Evolutionary conservation across 1,284 basidiomycete species (phyloP).

Genomic region (Puccinia novopanici): DNA sequence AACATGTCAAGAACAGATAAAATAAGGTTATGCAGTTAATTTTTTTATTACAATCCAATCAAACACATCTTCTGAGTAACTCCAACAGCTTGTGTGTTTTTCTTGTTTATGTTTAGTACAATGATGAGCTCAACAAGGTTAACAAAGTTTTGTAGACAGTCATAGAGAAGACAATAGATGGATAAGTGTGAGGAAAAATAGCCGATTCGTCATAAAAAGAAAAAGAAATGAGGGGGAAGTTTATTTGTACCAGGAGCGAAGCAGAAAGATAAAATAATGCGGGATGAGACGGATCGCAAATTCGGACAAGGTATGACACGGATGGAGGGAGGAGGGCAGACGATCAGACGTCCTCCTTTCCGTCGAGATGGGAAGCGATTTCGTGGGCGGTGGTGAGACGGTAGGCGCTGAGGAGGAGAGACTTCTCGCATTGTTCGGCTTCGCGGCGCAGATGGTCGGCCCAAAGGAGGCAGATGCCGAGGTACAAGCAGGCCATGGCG

Average conservation of each 20-base stretch:
- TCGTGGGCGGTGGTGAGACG: slow-evolving; percentile 16
- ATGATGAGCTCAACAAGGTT: too few relatives aligned
- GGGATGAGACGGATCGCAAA: not conserved
- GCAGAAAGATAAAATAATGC: not conserved
- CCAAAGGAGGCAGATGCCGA: slow-evolving; percentile 25
- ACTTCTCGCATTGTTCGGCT: slow-evolving; percentile 18
- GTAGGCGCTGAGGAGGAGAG: not conserved
- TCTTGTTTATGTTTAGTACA: too few relatives aligned
- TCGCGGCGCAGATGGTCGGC: slow-evolving; percentile 36
- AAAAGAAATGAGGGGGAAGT: too few relatives aligned
- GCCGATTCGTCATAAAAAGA: too few relatives aligned
- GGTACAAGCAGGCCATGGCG: slow-evolving; percentile 23
- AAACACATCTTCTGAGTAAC: too few relatives aligned
- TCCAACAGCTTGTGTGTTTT: too few relatives aligned
- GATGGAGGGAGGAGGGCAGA: not conserved
- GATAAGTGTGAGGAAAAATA: too few relatives aligned
- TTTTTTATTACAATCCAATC: slow-evolving; percentile 3
- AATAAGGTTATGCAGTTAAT: not conserved
- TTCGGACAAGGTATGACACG: not conserved
- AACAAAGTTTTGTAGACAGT: too few relatives aligned
- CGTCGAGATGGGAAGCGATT: not conserved
- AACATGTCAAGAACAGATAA: too few relatives aligned
- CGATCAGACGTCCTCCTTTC: not conserved
- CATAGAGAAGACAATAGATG: too few relatives aligned
- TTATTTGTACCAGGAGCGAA: too few relatives aligned